These are phyloP conservation scores for Aspergillus panamensis DNA, from an alignment of 495 filamentous ascomycete genomes.

Conservation along the genomic window DNA sequence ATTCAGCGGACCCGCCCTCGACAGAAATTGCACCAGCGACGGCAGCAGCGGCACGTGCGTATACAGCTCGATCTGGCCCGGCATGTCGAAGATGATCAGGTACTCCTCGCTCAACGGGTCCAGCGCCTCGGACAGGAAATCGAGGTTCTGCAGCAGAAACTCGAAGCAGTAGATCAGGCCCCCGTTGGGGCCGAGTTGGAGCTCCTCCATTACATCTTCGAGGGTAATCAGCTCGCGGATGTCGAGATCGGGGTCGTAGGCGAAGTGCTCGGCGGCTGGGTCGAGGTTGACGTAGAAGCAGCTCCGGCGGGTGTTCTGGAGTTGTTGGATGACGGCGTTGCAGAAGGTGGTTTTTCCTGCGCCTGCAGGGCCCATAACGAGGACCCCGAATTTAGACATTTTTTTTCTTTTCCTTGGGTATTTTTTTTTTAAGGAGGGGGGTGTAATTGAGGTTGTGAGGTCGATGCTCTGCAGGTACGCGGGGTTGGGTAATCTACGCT, in stretches of 20 bases:
- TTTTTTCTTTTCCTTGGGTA: slow-evolving; percentile 3
- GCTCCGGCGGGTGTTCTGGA: slow-evolving; percentile 81
- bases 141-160: slow-evolving; percentile 86
- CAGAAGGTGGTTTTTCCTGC: slow-evolving; percentile 96
- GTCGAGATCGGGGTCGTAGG: slow-evolving; percentile 89
- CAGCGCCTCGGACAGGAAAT: slow-evolving; percentile 85
- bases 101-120: slow-evolving; percentile 90
- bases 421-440: slow-evolving; percentile 1
- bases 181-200: slow-evolving; percentile 89
- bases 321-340: slow-evolving; percentile 85
- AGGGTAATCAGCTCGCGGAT: slow-evolving; percentile 95
- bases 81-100: slow-evolving; percentile 96
- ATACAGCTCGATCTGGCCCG: slow-evolving; percentile 97
- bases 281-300: slow-evolving; percentile 98
- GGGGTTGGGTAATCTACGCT: neutral
- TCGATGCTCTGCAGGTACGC: slow-evolving; percentile 1
- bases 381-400: slow-evolving; percentile 93
- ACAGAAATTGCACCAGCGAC: slow-evolving; percentile 76
- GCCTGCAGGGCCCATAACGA: slow-evolving; percentile 91
- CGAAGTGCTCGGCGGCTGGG: slow-evolving; percentile 89
- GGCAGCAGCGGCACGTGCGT: slow-evolving; percentile 93
- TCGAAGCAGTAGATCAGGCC: slow-evolving; percentile 98
- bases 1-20: slow-evolving; percentile 73
- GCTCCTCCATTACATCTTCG: slow-evolving; percentile 98
- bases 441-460: neutral